These are phyloP conservation scores for Melaleuca quinquenervia DNA, from an alignment of 345 rosid species.

Conservation along the genomic window DNA sequence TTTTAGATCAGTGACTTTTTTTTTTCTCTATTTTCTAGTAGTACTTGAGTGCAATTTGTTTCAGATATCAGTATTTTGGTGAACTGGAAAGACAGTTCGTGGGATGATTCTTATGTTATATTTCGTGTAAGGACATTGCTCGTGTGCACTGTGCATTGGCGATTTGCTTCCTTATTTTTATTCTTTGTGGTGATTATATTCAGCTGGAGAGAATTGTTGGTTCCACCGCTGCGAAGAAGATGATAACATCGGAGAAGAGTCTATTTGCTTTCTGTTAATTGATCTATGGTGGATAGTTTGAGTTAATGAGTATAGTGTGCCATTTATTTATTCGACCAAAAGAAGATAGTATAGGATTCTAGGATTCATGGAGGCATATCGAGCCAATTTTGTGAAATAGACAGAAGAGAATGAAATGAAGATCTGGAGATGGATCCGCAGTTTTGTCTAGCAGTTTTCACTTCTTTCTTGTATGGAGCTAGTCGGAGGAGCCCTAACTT, in stretches of 20 bases:
- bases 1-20: background rate
- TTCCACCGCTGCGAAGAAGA: slow-evolving; percentile 40
- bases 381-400: background rate
- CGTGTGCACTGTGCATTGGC: background rate
- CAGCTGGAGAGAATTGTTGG: slow-evolving; percentile 88
- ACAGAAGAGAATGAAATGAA: background rate
- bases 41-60: background rate
- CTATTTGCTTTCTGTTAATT: slow-evolving; percentile 54
- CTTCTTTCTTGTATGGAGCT: background rate
- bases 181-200: background rate
- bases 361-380: background rate
- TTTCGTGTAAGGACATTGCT: background rate
- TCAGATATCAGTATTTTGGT: background rate
- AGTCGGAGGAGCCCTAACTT: background rate
- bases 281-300: background rate
- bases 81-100: background rate
- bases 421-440: background rate
- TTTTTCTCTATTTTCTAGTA: background rate
- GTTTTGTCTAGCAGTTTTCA: background rate
- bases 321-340: background rate
- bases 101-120: background rate
- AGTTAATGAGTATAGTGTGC: background rate
- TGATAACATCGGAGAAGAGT: slow-evolving; percentile 63
- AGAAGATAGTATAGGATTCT: background rate
- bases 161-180: background rate